phyloP scores from a whole-genome alignment of 2,329 filamentous ascomycete species.

The Fusarium annulatum region DNA sequence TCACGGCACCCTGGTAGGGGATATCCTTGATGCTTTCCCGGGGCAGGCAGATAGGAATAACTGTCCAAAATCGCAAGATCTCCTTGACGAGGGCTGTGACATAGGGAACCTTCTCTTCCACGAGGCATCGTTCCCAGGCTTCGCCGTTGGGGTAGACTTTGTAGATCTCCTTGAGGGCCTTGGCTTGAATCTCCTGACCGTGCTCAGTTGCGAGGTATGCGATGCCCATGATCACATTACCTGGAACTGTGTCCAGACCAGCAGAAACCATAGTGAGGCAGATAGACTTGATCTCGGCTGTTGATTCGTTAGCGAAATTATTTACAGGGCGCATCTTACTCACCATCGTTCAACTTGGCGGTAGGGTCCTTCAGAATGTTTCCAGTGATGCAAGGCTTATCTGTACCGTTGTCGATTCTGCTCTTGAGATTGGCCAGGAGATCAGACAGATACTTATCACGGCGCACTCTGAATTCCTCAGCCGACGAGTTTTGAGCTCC shows the following conservation, averaged over 20 bases:
- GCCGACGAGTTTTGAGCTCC: constrained; percentile 72
- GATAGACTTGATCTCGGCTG: constrained; percentile 82
- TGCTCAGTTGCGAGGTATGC: constrained; percentile 76
- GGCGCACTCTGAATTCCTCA: constrained; percentile 71
- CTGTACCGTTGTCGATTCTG: constrained; percentile 53
- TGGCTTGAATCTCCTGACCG: constrained; percentile 76
- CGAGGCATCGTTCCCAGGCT: constrained; percentile 78
- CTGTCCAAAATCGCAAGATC: constrained; percentile 80
- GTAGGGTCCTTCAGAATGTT: constrained; percentile 67
- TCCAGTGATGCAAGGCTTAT: constrained; percentile 56
- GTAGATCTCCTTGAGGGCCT: constrained; percentile 76
- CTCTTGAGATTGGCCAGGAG: constrained; percentile 68
- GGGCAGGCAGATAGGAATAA: constrained; percentile 82
- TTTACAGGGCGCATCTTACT: background rate
- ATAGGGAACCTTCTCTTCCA: constrained; percentile 81
- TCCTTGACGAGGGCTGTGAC: constrained; percentile 84
- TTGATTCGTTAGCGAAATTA: background rate
- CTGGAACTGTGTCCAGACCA: constrained; percentile 83
- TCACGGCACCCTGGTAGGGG: constrained; percentile 71
- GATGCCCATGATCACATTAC: constrained; percentile 82
- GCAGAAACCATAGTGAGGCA: constrained; percentile 86
- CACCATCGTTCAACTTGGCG: constrained; percentile 53
- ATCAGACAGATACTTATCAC: constrained; percentile 75
- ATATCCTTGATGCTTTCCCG: constrained; percentile 79
- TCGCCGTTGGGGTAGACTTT: constrained; percentile 77